Evolutionary conservation across 2,329 filamentous ascomycete species (phyloP), one percentile per base, ranked within the genome.

Genomic region (Pseudocercospora macadamiae): DNA sequence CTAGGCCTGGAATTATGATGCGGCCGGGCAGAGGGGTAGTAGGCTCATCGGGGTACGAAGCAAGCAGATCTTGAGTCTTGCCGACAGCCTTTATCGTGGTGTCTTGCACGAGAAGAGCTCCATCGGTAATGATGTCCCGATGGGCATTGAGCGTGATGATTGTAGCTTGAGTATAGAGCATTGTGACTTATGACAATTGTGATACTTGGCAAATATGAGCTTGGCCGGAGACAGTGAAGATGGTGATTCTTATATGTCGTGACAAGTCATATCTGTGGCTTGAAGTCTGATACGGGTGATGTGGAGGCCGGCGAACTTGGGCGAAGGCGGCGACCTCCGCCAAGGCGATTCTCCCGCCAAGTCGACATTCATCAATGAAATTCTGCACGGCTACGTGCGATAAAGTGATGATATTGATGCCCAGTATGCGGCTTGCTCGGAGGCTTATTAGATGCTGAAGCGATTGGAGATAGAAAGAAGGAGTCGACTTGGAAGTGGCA

Each of bases 71-170:
- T 4, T 61, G 48, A 0, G 76, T 73, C 56, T 80, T 79, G 23
- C 77, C 78, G 47, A 84, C 72, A 42, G 74, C 75, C 0, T 68
- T 62, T 57, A 84, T 83, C 4, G 64, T 73, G 28, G 71, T 63
- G 26, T 68, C 72, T 4, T 71, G 57, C 3, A 82, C 73, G 1
- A 78, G 71, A 26, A 84, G 71, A 10, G 75, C 77, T 12, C 81
- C 81, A 60, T 82, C 74, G 3, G 75, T 67, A 55, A 82, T 77
- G 51, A 84, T 75, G 32, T 78, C 74, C 18, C 79, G 74, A 14
- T 64, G 62, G 25, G 71, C 49, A 64, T 83, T 80, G 63, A 84
- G 72, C 0, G 81, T 83, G 62, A 84, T 77, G 57, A 84, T 79
- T 2, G 80, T 83, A 7, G 77, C 80, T 63, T 82, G 71, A 1